Conservation (phyloP, 345 rosid species). For the Murraya koenigii region DNA sequence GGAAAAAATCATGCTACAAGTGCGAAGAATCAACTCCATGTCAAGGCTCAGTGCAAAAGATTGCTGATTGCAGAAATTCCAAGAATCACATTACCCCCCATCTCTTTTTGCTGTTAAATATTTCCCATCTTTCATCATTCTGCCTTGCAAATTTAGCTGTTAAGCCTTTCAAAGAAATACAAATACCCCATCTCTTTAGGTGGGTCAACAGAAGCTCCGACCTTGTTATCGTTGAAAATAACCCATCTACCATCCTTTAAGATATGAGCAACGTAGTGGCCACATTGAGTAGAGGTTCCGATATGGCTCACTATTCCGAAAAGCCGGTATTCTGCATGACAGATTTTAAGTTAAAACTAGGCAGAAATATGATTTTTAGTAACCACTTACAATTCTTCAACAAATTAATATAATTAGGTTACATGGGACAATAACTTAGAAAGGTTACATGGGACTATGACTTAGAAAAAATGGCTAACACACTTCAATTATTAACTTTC, state of each 20-base stretch:
- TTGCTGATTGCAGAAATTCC: neutral
- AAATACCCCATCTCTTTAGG: slow-evolving; percentile 98
- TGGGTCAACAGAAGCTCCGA: slow-evolving; percentile 75
- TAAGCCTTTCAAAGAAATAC: slow-evolving; percentile 88
- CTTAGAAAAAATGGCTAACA: neutral
- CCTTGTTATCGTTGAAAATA: slow-evolving; percentile 90
- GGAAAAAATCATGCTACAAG: neutral
- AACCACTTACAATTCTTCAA: neutral
- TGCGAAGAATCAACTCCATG: neutral
- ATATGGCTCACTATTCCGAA: slow-evolving; percentile 94
- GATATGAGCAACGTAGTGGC: slow-evolving; percentile 94
- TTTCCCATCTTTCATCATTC: slow-evolving; percentile 1
- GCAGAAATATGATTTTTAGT: neutral
- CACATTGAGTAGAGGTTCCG: slow-evolving; percentile 91
- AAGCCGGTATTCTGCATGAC: slow-evolving; percentile 71
- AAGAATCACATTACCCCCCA: neutral
- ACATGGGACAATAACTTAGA: neutral
- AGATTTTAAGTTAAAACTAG: neutral
- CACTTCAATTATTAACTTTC: neutral
- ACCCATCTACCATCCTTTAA: slow-evolving; percentile 86
- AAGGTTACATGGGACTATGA: neutral
- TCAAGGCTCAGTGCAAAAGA: neutral
- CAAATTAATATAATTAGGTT: neutral
- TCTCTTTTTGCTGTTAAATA: slow-evolving; percentile 11
- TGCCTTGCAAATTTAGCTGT: slow-evolving; percentile 31